These are phyloP conservation scores for Chlorella variabilis DNA, from an alignment of 163 green algal species.

Conservation along the genomic window DNA sequence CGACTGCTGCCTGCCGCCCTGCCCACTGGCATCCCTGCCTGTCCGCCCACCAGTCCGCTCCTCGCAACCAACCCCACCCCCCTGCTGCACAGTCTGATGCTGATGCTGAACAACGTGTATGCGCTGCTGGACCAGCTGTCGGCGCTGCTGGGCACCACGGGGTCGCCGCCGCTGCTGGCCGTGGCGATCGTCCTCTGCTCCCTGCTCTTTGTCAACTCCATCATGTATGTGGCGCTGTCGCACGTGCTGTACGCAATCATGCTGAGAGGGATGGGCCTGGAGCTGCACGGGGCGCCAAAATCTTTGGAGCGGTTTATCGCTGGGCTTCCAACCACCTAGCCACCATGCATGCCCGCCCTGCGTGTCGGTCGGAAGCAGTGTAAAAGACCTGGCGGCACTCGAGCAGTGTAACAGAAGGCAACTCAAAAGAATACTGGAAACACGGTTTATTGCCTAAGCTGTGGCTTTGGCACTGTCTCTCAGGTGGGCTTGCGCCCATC, in stretches of 20 bases:
- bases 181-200: slow-evolving; percentile 66
- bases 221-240: slow-evolving; percentile 76
- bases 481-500: neutral
- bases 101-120: slow-evolving; percentile 77
- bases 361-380: no score
- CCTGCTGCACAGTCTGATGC: neutral
- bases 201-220: slow-evolving; percentile 73
- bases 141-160: slow-evolving; percentile 55
- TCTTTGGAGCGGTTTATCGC: slow-evolving; percentile 38
- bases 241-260: slow-evolving; percentile 81
- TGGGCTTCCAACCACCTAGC: no score
- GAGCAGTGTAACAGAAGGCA: no score
- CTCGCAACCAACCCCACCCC: neutral
- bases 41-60: no score
- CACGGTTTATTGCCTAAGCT: no score
- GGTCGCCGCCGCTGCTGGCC: slow-evolving; percentile 60
- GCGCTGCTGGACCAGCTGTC: slow-evolving; percentile 77
- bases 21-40: no score
- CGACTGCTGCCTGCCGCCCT: no score
- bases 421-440: no score
- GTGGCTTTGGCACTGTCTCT: no score
- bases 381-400: no score
- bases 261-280: slow-evolving; percentile 57
- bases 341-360: no score
- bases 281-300: slow-evolving; percentile 26